Evolutionary conservation across 1,284 basidiomycete genomes (phyloP).

Genomic region (Puccinia triticina): DNA sequence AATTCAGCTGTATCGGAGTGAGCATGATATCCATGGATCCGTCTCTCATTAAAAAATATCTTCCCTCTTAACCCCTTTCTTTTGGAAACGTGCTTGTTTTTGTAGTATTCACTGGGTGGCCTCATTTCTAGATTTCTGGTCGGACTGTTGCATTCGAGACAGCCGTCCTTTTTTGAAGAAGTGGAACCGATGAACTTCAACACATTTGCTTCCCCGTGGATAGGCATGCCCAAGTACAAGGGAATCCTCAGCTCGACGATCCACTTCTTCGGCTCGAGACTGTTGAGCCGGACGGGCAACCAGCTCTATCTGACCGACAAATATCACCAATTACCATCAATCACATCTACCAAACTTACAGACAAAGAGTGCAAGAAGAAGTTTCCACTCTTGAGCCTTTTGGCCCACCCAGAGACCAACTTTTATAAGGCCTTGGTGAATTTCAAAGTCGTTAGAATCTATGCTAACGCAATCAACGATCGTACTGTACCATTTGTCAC

Average conservation of each 20-base stretch:
- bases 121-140: slow-evolving; percentile 76
- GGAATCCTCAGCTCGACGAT: slow-evolving; percentile 68
- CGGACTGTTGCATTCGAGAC: slow-evolving; percentile 70
- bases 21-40: not conserved
- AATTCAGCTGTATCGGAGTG: slow-evolving; percentile 71
- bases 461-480: slow-evolving; percentile 71
- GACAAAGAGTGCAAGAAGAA: slow-evolving; percentile 61
- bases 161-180: slow-evolving; percentile 68
- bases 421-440: slow-evolving; percentile 75
- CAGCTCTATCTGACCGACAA: slow-evolving; percentile 76
- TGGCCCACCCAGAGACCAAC: slow-evolving; percentile 80
- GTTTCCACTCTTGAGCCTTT: slow-evolving; percentile 74
- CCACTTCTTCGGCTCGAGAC: slow-evolving; percentile 69
- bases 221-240: slow-evolving; percentile 66
- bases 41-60: not conserved
- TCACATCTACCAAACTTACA: not conserved
- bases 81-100: not conserved
- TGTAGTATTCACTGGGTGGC: slow-evolving; percentile 75
- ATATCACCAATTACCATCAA: slow-evolving; percentile 64
- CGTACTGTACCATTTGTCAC: slow-evolving; percentile 57
- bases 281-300: slow-evolving; percentile 81
- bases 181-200: slow-evolving; percentile 75
- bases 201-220: slow-evolving; percentile 79
- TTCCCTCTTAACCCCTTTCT: not conserved
- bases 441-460: slow-evolving; percentile 75